Base-by-base conservation (phyloP, 306 rosid genomes). In the Senna tora region DNA sequence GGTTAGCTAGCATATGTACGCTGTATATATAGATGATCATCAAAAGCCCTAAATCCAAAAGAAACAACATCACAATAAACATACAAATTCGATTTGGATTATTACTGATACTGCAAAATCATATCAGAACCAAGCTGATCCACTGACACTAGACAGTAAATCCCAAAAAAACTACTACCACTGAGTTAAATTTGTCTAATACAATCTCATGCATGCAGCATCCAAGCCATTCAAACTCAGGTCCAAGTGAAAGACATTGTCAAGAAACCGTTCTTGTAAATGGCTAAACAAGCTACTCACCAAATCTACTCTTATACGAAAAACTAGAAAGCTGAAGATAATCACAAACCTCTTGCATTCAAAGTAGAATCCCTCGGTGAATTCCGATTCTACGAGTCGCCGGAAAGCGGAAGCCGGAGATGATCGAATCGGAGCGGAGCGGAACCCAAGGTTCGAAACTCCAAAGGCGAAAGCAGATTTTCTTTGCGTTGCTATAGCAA, bases 291-390 rank as follows among this genome's bases (percentile, higher is more conserved):
- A 46, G 36, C 17, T 7, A 19, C 22, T 45, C 36, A 46, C 15
- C 21, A 38, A 28, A 28, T n/a, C 28, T 17, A 32, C 8, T 42
- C 7, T 28, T 69, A 2, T 14, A 14, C 42, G 14, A 68, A 16
- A 68, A 16, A 51, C 17, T 17, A 17, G 7, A 1, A 47, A 47
- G 21, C 16, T 16, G 14, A 32, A 42, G 45, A 46, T 46, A n/a
- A 19, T 34, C 50, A 15, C 62, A 49, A 49, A 73, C 77, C 77
- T 73, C 34, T 7, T 0, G 28, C 57, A 43, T 32, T 1, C 30
- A 25, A 25, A 25, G 30, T 25, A 38, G 38, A 59, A 45, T 17
- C 34, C 41, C 38, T 30, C 54, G 4, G 22, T 47, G 25, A 33
- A 11, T 9, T 54, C 28, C 30, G 12, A 46, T 15, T 22, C 1